A percentile compares a stretch with the other conserved stretches of the same genome.
Conservation (phyloP, 2,329 filamentous ascomycete species). For the Monosporascus sp. region DNA sequence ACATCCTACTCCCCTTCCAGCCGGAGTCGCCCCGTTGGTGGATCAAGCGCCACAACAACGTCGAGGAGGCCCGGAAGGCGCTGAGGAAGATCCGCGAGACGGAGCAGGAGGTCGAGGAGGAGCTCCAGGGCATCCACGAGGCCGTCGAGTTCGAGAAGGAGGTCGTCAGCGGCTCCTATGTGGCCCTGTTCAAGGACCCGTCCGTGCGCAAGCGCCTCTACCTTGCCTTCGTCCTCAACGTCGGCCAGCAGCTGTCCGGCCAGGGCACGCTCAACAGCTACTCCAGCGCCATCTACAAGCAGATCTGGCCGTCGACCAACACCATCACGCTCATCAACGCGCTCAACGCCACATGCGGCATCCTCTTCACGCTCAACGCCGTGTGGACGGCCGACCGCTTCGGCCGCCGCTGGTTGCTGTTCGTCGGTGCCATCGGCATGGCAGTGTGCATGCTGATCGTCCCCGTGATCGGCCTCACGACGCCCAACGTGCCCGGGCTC, state of each 20-base stretch:
- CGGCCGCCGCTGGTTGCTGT: constrained; percentile 64
- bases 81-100: constrained; percentile 58
- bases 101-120: constrained; percentile 61
- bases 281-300: constrained; percentile 69
- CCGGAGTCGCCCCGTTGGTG: constrained; percentile 66
- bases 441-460: constrained; percentile 66
- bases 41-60: constrained; percentile 54
- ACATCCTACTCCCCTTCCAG: constrained; percentile 57
- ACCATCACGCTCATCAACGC: constrained; percentile 70
- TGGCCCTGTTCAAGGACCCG: constrained; percentile 63
- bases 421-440: constrained; percentile 65
- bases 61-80: constrained; percentile 54
- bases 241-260: constrained; percentile 66
- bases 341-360: constrained; percentile 67
- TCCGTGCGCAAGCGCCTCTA: constrained; percentile 62
- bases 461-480: constrained; percentile 37
- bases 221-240: constrained; percentile 62
- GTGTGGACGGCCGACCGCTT: constrained; percentile 70
- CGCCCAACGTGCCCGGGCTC: constrained; percentile 47
- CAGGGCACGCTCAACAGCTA: constrained; percentile 70
- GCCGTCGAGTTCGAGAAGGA: constrained; percentile 69
- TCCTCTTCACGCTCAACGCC: constrained; percentile 68
- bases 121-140: constrained; percentile 59
- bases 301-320: constrained; percentile 54
- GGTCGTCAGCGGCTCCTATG: constrained; percentile 57